Conservation (phyloP, 768 basidiomycete species). For the Wakefieldia striispora region DNA sequence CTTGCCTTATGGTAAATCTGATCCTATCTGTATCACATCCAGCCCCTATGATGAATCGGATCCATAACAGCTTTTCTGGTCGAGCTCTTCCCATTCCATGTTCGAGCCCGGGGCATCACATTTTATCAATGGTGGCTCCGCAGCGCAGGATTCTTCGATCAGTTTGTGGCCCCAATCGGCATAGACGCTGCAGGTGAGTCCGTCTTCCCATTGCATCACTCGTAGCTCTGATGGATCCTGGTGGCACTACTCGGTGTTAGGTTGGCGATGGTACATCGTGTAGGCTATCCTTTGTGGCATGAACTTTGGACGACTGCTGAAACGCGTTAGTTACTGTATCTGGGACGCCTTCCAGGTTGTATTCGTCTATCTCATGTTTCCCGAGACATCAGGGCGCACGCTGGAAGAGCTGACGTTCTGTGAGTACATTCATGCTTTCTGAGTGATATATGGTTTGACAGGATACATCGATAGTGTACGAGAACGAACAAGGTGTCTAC, state of each 20-base stretch:
- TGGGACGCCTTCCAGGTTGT: conserved; percentile 15
- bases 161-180: conserved; percentile 18
- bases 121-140: conserved; percentile 60
- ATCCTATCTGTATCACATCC: too few species aligned
- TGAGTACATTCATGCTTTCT: background rate
- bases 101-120: conserved; percentile 59
- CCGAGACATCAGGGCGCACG: conserved; percentile 18
- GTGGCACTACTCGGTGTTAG: background rate
- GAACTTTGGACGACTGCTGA: background rate
- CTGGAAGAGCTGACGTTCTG: conserved; percentile 20
- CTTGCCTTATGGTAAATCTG: conserved; percentile 9
- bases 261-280: conserved; percentile 15
- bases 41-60: background rate
- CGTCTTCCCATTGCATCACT: background rate
- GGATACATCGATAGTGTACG: background rate
- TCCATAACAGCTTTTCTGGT: conserved; percentile 52
- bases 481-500: background rate
- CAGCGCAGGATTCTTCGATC: conserved; percentile 18
- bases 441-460: conserved; percentile 8
- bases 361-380: conserved; percentile 18
- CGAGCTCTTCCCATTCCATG: conserved; percentile 66
- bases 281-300: background rate
- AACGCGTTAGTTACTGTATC: conserved; percentile 9
- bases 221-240: background rate
- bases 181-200: conserved; percentile 8